phyloP scores from a whole-genome alignment of 331 rosid species.

The Cydonia oblonga region DNA sequence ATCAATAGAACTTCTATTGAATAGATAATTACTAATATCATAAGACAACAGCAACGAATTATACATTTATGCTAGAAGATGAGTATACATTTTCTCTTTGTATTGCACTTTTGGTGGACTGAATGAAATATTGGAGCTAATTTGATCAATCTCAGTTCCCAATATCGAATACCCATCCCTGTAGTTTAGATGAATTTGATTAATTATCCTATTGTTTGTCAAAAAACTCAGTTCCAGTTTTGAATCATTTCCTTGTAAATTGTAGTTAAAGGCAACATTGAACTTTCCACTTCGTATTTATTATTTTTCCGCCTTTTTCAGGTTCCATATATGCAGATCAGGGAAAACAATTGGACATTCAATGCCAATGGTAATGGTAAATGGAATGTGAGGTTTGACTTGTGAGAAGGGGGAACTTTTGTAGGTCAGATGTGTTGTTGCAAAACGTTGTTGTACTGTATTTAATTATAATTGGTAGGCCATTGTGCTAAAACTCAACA shows the following conservation, averaged over 20 bases:
- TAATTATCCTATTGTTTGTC: background rate
- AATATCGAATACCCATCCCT: background rate
- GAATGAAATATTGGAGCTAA: background rate
- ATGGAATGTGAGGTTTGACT: slow-evolving; percentile 83
- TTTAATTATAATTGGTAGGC: slow-evolving; percentile 17
- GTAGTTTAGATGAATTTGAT: background rate
- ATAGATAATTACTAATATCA: background rate
- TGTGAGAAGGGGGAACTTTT: slow-evolving; percentile 31
- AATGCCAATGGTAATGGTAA: slow-evolving; percentile 72
- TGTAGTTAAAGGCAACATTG: background rate
- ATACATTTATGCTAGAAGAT: background rate
- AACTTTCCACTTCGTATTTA: slow-evolving; percentile 3
- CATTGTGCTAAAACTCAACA: slow-evolving; percentile 1
- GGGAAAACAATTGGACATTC: slow-evolving; percentile 91
- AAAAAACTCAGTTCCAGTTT: background rate
- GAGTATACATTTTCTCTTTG: background rate
- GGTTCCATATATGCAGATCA: slow-evolving; percentile 88
- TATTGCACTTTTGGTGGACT: background rate
- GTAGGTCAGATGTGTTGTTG: slow-evolving; percentile 8
- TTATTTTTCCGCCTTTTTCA: slow-evolving; percentile 20
- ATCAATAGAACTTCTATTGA: background rate
- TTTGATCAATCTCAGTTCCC: background rate
- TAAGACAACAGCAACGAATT: background rate
- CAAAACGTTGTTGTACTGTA: background rate
- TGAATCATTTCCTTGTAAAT: background rate